Base-by-base conservation (phyloP, 371 early-diverging fungal species). In the Rhizopus stolonifer region DNA sequence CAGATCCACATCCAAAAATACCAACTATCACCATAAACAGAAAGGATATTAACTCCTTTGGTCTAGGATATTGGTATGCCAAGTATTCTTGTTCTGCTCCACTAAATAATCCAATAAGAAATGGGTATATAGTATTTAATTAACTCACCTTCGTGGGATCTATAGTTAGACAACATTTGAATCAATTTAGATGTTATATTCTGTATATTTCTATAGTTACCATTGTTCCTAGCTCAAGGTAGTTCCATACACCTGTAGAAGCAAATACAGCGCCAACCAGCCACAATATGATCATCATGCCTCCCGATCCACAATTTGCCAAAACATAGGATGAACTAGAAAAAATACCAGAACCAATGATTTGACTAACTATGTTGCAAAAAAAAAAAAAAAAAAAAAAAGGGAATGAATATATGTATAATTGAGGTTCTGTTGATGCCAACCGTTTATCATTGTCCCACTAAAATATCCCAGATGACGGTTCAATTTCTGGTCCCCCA, bases 261-360 rank as follows among this genome's bases (percentile, higher is more conserved):
- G 63, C 62, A 50, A 65, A 60, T 7, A 69, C 23, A 7, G 67
- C 67, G 7, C 69, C 69, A 11, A 66, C 38, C 5, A 54, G 26
- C 69, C 69, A 69, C 3, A 69, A 15, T 1, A 69, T 32, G 3
- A 69, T 25, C 58, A 67, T 61, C 69, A 69, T 69, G 7, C 66
- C 69, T 13, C 69, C 69, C 0, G 69, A 69, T 7, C 69, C 69
- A 36, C 64, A 52, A 15, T 62, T 53, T 15, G 43, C 25, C n/a
- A 66, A 15, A 1, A 69, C 56, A 19, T 55, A 46, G 4, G 69
- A 22, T 23, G 69, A 62, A n/a, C 58, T 63, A 10, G 69, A 65
- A 42, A 69, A 69, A 14, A 69, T 65, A 24, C 69, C 69, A 31
- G 67, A 65, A 11, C 69, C 69, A n/a, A n/a, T n/a, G n/a, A n/a